Conservation (phyloP, 495 filamentous ascomycete species). For the Penicillium egyptiacum region DNA sequence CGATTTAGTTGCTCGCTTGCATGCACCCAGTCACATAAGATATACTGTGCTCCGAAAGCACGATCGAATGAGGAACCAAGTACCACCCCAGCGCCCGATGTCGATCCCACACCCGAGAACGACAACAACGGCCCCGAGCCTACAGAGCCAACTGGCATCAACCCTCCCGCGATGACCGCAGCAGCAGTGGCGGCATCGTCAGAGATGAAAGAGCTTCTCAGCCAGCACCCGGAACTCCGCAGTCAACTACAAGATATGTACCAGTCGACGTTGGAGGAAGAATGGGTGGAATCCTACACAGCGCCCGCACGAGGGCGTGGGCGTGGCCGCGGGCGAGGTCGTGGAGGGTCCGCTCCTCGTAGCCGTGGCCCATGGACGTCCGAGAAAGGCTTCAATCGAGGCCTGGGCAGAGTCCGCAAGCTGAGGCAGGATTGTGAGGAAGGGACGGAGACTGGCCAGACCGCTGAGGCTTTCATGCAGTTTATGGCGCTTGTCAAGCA, state of each 20-base stretch:
- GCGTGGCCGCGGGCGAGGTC: constrained; percentile 44
- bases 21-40: constrained; percentile 66
- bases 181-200: constrained; percentile 33
- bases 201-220: constrained; percentile 53
- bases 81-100: constrained; percentile 16
- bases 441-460: constrained; percentile 34
- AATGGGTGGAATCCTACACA: constrained; percentile 40
- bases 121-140: background rate
- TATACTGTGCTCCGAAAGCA: constrained; percentile 45
- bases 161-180: background rate
- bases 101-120: constrained; percentile 13
- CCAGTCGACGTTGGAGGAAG: constrained; percentile 48
- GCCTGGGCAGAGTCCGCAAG: constrained; percentile 42
- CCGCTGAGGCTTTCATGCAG: constrained; percentile 43
- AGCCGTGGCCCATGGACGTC: constrained; percentile 44
- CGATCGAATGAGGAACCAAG: constrained; percentile 36
- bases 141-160: constrained; percentile 9
- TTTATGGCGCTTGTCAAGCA: constrained; percentile 42
- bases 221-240: constrained; percentile 51
- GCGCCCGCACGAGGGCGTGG: constrained; percentile 23
- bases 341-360: constrained; percentile 34
- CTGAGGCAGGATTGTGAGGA: constrained; percentile 42
- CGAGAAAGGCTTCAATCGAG: constrained; percentile 49
- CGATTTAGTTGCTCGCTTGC: constrained; percentile 63
- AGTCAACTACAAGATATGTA: constrained; percentile 53